Conservation (phyloP, 495 filamentous ascomycete species). For the Neurospora tetraspora region DNA sequence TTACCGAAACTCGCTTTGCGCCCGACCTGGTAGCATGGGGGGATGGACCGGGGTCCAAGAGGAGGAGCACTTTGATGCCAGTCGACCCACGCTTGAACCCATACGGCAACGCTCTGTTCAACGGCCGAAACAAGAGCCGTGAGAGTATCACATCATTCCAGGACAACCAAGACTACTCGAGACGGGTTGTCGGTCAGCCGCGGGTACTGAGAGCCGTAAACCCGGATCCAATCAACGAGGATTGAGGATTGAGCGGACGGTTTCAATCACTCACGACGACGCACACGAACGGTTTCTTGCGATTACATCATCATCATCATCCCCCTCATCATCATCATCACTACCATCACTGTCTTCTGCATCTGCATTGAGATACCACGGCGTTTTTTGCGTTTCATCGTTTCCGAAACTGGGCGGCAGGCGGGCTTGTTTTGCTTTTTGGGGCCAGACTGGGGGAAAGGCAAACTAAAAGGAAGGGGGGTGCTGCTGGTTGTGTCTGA, state of each 20-base stretch:
- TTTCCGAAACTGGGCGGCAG: neutral
- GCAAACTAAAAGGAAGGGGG: neutral
- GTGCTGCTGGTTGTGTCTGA: neutral
- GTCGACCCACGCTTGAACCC: conserved; percentile 48
- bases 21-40: neutral
- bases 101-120: conserved; percentile 36
- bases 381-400: neutral
- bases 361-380: neutral
- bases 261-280: neutral
- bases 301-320: neutral
- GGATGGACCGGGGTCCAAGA: conserved; percentile 11
- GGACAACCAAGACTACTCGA: conserved; percentile 48
- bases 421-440: neutral
- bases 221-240: conserved; percentile 32
- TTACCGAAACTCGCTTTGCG: conserved; percentile 17
- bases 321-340: neutral
- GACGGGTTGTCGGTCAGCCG: conserved; percentile 26
- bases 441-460: neutral
- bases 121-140: conserved; percentile 37
- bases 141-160: conserved; percentile 45
- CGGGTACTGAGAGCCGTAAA: conserved; percentile 44
- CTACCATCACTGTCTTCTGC: neutral
- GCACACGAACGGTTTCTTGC: neutral
- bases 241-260: conserved; percentile 7
- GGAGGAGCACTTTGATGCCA: conserved; percentile 41